Evolutionary conservation across 192 early-diverging fungal genomes (phyloP), one percentile per base, ranked within the genome.

Genomic region (Irineochytrium annulatum): DNA sequence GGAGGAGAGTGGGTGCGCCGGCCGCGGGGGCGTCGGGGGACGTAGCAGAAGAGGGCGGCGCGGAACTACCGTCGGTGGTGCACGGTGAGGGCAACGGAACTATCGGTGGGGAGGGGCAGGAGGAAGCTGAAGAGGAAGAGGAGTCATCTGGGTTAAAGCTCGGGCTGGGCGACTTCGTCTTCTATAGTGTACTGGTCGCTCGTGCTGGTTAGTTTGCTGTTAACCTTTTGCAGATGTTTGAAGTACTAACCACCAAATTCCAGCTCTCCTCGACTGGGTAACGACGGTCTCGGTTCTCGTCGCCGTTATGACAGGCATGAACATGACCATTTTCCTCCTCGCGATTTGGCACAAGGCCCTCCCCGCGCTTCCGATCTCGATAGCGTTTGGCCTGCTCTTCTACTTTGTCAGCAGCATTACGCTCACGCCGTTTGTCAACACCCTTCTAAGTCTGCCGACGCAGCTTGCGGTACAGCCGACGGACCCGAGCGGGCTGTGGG

Each of bases 121-220:
- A 70, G 33, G 60, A 39, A 1, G 67, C 58, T 8, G 78, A 78
- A 5, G 63, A 79, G 11, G 71, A 67, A 60, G 83, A 54, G 14
- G 78, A 85, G 62, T 57, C 79, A 46, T 76, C 78, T 22, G 91
- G 91, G 32, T 57, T 93, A 35, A 92, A 92, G 62, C 63, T 93
- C n/a, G 91, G 91, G 6, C 60, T 93, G 30, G 91, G 91, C 26
- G 91, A 93, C 61, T 93, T 93, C 80, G 91, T 93, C 3, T 93
- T 93, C 63, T 93, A 93, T 55, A 86, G 83, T 61, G 90, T 93
- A 5, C 63, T 93, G 53, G 78, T 90, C 30, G 84, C 84, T 5
- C 70, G 86, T 55, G 90, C 90, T 71, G 84, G 85, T 89, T 67
- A 58, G 66, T 52, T 63, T n/a, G 24, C 4, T 68, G 17, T 0